These are phyloP conservation scores for Metschnikowia reukaufii DNA, from an alignment of 805 yeast genomes.

Conservation along the genomic window DNA sequence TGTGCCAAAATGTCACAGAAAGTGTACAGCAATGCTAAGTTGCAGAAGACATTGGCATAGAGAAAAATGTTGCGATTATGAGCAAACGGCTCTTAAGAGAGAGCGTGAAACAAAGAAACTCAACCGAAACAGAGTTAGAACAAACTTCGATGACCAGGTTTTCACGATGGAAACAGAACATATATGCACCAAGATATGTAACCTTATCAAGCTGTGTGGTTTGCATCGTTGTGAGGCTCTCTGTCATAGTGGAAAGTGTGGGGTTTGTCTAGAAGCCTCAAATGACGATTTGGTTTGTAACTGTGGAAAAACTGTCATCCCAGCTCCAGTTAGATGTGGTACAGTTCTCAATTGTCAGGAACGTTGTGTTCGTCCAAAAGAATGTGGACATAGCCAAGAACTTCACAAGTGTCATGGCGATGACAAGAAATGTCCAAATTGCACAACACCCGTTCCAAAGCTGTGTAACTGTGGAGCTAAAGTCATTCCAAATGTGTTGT, in stretches of 20 bases:
- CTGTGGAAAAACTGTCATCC: conserved; percentile 75
- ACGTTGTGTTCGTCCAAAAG: conserved; percentile 57
- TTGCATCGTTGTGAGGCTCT: conserved; percentile 64
- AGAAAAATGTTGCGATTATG: conserved; percentile 67
- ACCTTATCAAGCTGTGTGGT: conserved; percentile 58
- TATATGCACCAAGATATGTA: conserved; percentile 68
- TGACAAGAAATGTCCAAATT: conserved; percentile 66
- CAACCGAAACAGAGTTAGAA: conserved; percentile 44
- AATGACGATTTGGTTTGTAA: conserved; percentile 75
- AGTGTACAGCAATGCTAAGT: conserved; percentile 71
- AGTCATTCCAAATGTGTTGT: conserved; percentile 59
- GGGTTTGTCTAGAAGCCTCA: conserved; percentile 78
- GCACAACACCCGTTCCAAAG: conserved; percentile 59
- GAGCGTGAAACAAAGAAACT: conserved; percentile 54
- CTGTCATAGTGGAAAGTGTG: conserved; percentile 80
- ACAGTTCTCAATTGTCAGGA: conserved; percentile 59
- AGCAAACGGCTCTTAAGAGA: conserved; percentile 56
- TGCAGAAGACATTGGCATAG: conserved; percentile 82
- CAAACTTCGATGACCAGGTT: conserved; percentile 46
- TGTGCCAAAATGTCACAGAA: conserved; percentile 62
- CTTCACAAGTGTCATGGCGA: conserved; percentile 77
- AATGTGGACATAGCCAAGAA: conserved; percentile 73
- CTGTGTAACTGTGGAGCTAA: conserved; percentile 62
- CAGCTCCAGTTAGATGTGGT: conserved; percentile 87
- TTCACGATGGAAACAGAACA: conserved; percentile 70